Evolutionary conservation across 176 grass and related monocot species (phyloP).

Genomic region (Zoysia pacifica): DNA sequence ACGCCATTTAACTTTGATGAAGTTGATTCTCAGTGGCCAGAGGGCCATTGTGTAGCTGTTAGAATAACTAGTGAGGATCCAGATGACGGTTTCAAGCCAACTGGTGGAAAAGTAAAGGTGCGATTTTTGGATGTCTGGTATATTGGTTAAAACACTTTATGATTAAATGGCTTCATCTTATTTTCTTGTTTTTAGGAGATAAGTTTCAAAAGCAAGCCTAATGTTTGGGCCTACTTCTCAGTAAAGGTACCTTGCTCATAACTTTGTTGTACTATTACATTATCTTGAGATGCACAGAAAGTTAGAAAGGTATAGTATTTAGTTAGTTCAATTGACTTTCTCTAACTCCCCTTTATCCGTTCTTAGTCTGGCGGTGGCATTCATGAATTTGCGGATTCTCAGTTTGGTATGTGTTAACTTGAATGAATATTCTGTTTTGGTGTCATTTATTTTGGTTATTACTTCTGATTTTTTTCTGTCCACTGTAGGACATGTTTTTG

Average conservation of each 20-base stretch:
- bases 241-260: slow-evolving; percentile 78
- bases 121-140: slow-evolving; percentile 23
- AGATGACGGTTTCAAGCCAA: slow-evolving; percentile 99
- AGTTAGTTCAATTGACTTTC: background rate
- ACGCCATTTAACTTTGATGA: slow-evolving; percentile 94
- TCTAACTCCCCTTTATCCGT: slow-evolving; percentile 5
- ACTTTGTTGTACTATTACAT: background rate
- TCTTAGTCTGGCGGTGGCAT: slow-evolving; percentile 97
- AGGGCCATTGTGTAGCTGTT: slow-evolving; percentile 93
- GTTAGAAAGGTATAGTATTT: slow-evolving; percentile 1
- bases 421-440: slow-evolving; percentile 12
- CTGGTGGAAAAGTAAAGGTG: slow-evolving; percentile 94
- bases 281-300: slow-evolving; percentile 8
- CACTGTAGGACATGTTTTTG: slow-evolving; percentile 92
- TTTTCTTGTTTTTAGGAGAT: slow-evolving; percentile 72
- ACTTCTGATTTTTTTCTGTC: slow-evolving; percentile 3
- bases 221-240: slow-evolving; percentile 97
- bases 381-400: slow-evolving; percentile 98
- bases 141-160: slow-evolving; percentile 31
- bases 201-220: slow-evolving; percentile 97
- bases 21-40: slow-evolving; percentile 77
- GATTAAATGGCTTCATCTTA: slow-evolving; percentile 20
- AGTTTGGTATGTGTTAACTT: slow-evolving; percentile 77
- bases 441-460: slow-evolving; percentile 17
- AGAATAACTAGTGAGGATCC: slow-evolving; percentile 94